These are phyloP conservation scores for Candida mesenterica DNA, from an alignment of 1,139 yeast species.

Conservation along the genomic window DNA sequence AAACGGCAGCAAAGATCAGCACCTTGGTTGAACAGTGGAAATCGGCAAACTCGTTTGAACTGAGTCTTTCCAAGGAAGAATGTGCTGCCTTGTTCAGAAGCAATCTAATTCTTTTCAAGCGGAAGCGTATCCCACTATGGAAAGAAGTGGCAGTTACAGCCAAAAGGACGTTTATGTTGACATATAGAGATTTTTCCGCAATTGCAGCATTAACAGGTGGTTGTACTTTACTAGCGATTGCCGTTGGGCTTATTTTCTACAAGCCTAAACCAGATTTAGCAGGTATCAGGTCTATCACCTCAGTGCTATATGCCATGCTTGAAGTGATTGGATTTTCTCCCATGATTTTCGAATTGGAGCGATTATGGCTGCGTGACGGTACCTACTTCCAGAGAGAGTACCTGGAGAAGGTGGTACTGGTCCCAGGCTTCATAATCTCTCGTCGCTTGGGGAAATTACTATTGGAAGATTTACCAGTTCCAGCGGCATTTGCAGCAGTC, in stretches of 20 bases:
- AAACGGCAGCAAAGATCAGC: constrained; percentile 45
- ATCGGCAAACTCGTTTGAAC: constrained; percentile 7
- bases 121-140: constrained; percentile 29
- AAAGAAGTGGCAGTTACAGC: constrained; percentile 55
- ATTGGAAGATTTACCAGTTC: constrained; percentile 68
- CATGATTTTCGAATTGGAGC: constrained; percentile 67
- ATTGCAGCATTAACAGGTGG: constrained; percentile 55
- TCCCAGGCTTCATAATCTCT: constrained; percentile 65
- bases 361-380: constrained; percentile 70
- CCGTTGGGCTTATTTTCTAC: constrained; percentile 76
- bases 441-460: constrained; percentile 65
- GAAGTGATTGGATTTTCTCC: constrained; percentile 71
- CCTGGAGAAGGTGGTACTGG: constrained; percentile 65
- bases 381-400: constrained; percentile 71
- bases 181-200: constrained; percentile 60
- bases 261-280: constrained; percentile 60
- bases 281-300: constrained; percentile 67
- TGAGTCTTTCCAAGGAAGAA: constrained; percentile 13
- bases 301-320: constrained; percentile 61
- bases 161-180: constrained; percentile 52
- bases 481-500: constrained; percentile 56
- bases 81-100: constrained; percentile 17
- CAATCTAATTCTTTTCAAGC: constrained; percentile 26
- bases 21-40: constrained; percentile 54
- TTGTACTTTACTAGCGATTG: constrained; percentile 53